phyloP scores from a whole-genome alignment of 805 yeast genomes.

The Ogataea degrootiae region DNA sequence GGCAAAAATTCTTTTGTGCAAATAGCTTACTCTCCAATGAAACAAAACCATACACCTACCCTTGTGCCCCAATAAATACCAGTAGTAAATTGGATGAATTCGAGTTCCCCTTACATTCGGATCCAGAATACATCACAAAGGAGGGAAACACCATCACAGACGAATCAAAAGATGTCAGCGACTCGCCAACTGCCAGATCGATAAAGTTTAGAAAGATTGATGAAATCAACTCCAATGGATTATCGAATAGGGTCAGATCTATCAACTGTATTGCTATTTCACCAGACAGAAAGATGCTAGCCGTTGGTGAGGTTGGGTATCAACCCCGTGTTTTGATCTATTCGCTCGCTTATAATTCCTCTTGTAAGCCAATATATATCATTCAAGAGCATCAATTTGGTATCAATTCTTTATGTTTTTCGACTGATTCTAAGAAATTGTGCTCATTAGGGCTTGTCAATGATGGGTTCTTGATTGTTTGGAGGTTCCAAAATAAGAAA shows the following conservation, averaged over 20 bases:
- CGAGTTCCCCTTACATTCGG: constrained; percentile 31
- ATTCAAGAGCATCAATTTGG: constrained; percentile 67
- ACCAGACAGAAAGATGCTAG: constrained; percentile 48
- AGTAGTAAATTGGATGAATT: constrained; percentile 25
- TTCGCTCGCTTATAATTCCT: constrained; percentile 48
- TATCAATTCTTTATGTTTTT: constrained; percentile 47
- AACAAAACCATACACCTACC: neutral
- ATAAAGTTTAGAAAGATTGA: constrained; percentile 15
- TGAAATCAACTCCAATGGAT: constrained; percentile 12
- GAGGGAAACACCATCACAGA: constrained; percentile 11
- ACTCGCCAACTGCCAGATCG: constrained; percentile 7
- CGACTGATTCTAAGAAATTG: constrained; percentile 50
- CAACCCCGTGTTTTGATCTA: constrained; percentile 60
- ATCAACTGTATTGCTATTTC: constrained; percentile 57
- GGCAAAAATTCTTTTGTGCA: constrained; percentile 52
- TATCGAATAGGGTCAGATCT: constrained; percentile 40
- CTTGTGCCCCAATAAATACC: neutral
- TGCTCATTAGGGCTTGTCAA: constrained; percentile 63
- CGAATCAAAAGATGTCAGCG: constrained; percentile 5
- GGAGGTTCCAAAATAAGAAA: constrained; percentile 37
- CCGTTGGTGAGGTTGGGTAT: constrained; percentile 69
- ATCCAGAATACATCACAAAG: constrained; percentile 27
- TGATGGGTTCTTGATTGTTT: constrained; percentile 63
- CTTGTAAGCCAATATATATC: constrained; percentile 44
- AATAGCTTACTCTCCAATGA: constrained; percentile 21